Evolutionary conservation across 805 yeast species (phyloP), one percentile per base, ranked within the genome.

Genomic region (Candida yuanshanica): DNA sequence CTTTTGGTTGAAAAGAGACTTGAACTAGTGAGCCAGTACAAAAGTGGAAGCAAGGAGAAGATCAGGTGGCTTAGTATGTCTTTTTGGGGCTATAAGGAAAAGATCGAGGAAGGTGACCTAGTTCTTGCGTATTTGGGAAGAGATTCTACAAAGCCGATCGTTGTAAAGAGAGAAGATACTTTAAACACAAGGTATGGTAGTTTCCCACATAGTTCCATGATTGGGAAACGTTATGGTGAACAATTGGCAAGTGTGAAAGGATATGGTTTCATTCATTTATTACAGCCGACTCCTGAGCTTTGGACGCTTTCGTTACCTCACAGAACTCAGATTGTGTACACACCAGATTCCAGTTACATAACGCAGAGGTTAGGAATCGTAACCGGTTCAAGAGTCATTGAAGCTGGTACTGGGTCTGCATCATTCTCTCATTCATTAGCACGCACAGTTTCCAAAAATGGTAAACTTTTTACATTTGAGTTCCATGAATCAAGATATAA

Each of bases 331-430:
- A 93, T 93, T 49, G 98, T 93, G 1, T 93, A 93, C 59, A 85
- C 97, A 0, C 95, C 95, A 9, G 99, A 93, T 60, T 84, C 96
- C 2, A 78, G 95, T 22, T 93, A 87, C 55, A 89, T 93, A 41
- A 75, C 86, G 47, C 96, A 91, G 59, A 68, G 96, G 53, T 66
- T 93, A 47, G 74, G 78, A 35, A 80, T 93, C 41, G 69, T 76
- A 16, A 77, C 86, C 12, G 90, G 91, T 1, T 74, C 88, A 1
- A 66, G 77, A 44, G 95, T 93, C 11, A 82, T 93, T 36, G 99
- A 93, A 65, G 96, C 98, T 1, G 99, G 99, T 27, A 93, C 99
- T 0, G 99, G 99, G 0, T 85, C 96, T 7, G 99, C 95, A 0
- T 88, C 96, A 1, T 87, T 93, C 56, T 84, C 96, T 4, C 99